Evolutionary conservation across 441 rosid species (phyloP), one percentile per base, ranked within the genome.

Genomic region (Pelargonium australe): DNA sequence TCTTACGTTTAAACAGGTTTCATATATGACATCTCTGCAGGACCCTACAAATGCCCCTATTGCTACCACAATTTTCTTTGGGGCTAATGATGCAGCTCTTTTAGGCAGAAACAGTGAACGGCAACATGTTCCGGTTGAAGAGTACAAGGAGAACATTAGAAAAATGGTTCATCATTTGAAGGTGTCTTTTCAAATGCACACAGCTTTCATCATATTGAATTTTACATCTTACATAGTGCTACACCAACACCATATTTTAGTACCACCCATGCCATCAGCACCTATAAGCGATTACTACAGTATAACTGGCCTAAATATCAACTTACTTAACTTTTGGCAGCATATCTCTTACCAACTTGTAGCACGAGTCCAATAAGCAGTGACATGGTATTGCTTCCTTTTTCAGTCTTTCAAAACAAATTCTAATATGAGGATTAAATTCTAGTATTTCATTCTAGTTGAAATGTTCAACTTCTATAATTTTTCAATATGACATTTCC

Each of bases 71-170:
- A 76, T 91, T 20, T 94, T 94, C 82, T 87, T 94, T 62, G 99
- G 97, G 69, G 97, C 97, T 63, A 91, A 94, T 78, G 97, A 94
- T 80, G 97, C 99, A 41, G 96, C 94, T 72, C 86, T 94, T 20
- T 69, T 74, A 16, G 99, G 94, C 71, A 84, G 92, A 76, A 82
- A 67, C 11, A 70, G 85, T 47, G 95, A 91, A 60, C 75, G 83
- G 70, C 97, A 86, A 49, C 91, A 94, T 78, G 96, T 94, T 65
- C 97, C 97, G 0, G 70, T 87, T 19, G 85, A 84, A 73, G 97
- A 88, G 83, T 94, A 88, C 73, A 83, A 65, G 71, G 85, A 88
- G 58, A 91, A 94, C 79, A 70, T 91, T 61, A 78, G 79, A 68
- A 84, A 75, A 76, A 87, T 94, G 12, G 86, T 86, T 67, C 83